Conservation (phyloP, 257 asterid genomes). For the Plantago ovata region DNA sequence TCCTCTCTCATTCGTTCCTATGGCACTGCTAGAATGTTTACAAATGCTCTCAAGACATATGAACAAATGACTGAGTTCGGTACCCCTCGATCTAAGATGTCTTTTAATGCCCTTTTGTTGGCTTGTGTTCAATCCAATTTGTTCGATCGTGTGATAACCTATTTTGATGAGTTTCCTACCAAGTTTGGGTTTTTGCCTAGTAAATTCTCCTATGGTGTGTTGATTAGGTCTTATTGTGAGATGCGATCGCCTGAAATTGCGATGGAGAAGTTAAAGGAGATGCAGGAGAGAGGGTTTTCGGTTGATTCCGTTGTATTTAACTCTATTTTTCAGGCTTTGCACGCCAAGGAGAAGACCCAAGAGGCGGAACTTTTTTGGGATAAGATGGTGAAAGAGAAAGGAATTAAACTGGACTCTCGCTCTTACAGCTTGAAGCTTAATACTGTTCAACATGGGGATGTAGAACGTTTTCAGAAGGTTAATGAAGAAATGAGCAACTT, state of each 20-base stretch:
- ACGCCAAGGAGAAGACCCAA: neutral
- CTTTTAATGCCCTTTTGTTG: neutral
- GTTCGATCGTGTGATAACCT: neutral
- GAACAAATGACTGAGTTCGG: neutral
- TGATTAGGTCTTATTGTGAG: no score
- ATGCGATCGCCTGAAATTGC: neutral
- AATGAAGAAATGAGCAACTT: slow-evolving; percentile 57
- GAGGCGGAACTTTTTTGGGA: neutral
- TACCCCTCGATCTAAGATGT: neutral
- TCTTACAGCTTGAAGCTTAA: no score
- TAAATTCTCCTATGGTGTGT: neutral
- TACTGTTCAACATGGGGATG: slow-evolving; percentile 20
- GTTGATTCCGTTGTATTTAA: neutral
- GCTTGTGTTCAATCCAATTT: neutral
- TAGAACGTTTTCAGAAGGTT: slow-evolving; percentile 44
- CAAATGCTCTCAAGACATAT: neutral
- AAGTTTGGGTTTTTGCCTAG: neutral
- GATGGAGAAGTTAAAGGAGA: neutral
- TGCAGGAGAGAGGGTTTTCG: neutral
- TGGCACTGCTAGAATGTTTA: neutral
- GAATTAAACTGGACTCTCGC: neutral
- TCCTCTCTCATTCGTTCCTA: slow-evolving; percentile 1
- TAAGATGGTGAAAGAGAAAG: neutral
- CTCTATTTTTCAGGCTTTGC: neutral
- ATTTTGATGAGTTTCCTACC: neutral